Evolutionary conservation across 2,329 filamentous ascomycete species (phyloP), one percentile per base, ranked within the genome.

Genomic region (Alternaria burnsii): DNA sequence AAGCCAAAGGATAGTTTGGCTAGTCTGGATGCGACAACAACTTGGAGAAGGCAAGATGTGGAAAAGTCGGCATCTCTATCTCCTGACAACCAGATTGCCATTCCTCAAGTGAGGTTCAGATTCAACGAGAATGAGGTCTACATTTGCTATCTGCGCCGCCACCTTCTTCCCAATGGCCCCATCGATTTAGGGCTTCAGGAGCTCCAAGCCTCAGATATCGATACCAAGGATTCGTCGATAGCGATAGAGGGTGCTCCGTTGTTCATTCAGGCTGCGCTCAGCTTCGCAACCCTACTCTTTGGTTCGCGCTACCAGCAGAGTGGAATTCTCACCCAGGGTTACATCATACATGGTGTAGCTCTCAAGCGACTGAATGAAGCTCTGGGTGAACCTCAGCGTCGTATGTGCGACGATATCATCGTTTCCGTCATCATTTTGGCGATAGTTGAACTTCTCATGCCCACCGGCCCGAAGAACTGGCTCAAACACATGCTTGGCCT

Each of bases 401-500:
- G 67, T 40, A 58, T 34, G 3, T 58, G 59, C 40, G 68, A 76
- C 47, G 74, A 75, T 4, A 48, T 76, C 10, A 58, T 76, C 11
- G 65, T 74, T 20, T 66, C 69, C 1, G 66, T 76, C 1, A 54
- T 62, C 12, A 66, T 71, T 8, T 50, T 76, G 18, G 66, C 70
- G 24, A 71, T 75, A 41, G 62, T 73, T 30, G 74, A 76, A 50
- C 56, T 57, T 8, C 60, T 74, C 32, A 61, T 73, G 3, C 71
- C 74, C 4, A 72, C 66, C 3, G 71, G 71, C 1, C 61, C 67
- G 2, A 61, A 61, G 16, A 59, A 68, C 26, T 71, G 68, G 57
- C 24, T 74, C 18, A 72, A 73, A 28, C 74, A 76, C 48, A 74
- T 76, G 64, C 43, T 59, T 38, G 73, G 73, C 7, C 48, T 76